Evolutionary conservation across 2,329 filamentous ascomycete species (phyloP).

Genomic region (Scolecobasidium constrictum): DNA sequence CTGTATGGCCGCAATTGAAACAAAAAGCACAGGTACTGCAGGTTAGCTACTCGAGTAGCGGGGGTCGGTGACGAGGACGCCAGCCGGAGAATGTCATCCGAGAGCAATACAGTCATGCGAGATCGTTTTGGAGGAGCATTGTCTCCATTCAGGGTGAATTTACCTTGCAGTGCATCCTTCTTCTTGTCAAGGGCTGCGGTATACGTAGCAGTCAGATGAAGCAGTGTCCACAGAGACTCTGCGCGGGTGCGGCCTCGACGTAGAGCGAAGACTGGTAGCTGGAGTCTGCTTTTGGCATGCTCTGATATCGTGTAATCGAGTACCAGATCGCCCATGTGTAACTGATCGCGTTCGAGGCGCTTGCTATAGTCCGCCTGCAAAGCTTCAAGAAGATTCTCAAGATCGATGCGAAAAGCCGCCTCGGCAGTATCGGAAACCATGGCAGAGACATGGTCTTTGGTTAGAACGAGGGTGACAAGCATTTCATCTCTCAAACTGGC

Average conservation of each 20-base stretch:
- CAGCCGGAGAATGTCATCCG: constrained; percentile 30
- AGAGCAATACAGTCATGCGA: constrained; percentile 24
- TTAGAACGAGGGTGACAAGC: constrained; percentile 58
- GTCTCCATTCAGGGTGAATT: constrained; percentile 11
- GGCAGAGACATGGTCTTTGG: constrained; percentile 31
- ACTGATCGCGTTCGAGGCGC: constrained; percentile 56
- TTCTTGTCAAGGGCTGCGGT: constrained; percentile 5
- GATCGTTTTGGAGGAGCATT: constrained; percentile 24
- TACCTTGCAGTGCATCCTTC: not conserved
- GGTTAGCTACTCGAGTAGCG: not conserved
- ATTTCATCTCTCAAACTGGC: constrained; percentile 61
- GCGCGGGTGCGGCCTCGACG: not conserved
- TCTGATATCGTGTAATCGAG: not conserved
- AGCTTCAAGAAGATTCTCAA: constrained; percentile 58
- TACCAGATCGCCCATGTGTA: constrained; percentile 44
- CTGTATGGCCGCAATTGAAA: no score
- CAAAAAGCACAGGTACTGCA: not conserved
- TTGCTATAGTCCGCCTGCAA: constrained; percentile 71
- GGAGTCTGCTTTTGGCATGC: not conserved
- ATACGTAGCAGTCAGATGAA: constrained; percentile 8
- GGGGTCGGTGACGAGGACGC: constrained; percentile 15
- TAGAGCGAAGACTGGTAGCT: not conserved
- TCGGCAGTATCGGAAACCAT: constrained; percentile 21
- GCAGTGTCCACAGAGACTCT: constrained; percentile 8
- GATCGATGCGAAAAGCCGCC: constrained; percentile 26